Conservation (phyloP, 169 alveolate species). For the Besnoitia besnoiti region DNA sequence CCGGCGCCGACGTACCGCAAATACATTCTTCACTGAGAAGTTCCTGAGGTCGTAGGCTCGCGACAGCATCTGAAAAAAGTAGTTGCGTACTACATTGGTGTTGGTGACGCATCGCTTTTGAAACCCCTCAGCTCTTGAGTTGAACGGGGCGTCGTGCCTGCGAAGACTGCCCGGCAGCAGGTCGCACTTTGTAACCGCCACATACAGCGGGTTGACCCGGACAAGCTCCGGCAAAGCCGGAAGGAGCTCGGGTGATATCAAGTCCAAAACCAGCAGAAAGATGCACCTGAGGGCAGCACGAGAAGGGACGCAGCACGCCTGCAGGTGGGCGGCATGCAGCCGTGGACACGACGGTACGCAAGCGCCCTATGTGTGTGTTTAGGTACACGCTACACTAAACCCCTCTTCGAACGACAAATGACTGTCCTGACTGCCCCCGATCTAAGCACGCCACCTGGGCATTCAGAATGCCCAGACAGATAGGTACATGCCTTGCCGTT, state of each 20-base stretch:
- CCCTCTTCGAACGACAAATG: too few species aligned
- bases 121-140: conserved; percentile 3
- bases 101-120: not conserved
- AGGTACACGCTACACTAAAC: too few species aligned
- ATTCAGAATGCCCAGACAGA: too few species aligned
- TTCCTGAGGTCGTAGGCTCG: not conserved
- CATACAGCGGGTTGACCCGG: conserved; percentile 26
- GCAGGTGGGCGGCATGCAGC: not conserved
- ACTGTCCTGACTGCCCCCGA: too few species aligned
- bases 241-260: not conserved
- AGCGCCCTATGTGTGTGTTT: too few species aligned
- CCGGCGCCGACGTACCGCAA: conserved; percentile 13
- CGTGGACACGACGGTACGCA: not conserved
- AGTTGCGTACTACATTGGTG: not conserved
- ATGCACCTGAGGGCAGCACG: not conserved
- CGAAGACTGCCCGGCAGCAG: conserved; percentile 32
- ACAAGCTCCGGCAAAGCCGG: conserved; percentile 27
- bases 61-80: not conserved
- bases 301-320: not conserved
- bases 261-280: not conserved
- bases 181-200: conserved; percentile 35
- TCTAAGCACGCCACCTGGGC: too few species aligned
- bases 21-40: not conserved
- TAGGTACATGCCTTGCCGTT: too few species aligned
- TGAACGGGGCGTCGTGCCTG: not conserved